phyloP scores from a whole-genome alignment of 2,329 filamentous ascomycete genomes.

The Colletotrichum neosansevieriae region DNA sequence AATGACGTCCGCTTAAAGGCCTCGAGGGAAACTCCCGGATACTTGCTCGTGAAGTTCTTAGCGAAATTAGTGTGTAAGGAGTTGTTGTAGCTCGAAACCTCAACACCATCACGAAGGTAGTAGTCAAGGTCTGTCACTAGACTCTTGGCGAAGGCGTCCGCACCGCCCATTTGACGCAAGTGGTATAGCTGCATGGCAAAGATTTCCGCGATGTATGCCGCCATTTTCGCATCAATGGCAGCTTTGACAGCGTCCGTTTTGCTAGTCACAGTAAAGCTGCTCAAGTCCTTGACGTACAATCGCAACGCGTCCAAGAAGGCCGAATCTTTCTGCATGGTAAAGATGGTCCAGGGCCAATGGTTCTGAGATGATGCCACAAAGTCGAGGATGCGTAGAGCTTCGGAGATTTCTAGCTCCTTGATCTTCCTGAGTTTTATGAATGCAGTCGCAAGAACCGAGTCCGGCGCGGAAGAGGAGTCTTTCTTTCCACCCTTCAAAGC shows the following conservation, averaged over 20 bases:
- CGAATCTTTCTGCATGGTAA: slow-evolving; percentile 79
- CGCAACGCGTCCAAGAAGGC: slow-evolving; percentile 80
- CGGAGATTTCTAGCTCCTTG: slow-evolving; percentile 70
- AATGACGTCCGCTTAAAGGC: slow-evolving; percentile 84
- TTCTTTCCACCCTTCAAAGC: slow-evolving; percentile 70
- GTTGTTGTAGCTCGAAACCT: slow-evolving; percentile 85
- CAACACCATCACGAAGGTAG: slow-evolving; percentile 81
- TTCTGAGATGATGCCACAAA: slow-evolving; percentile 92
- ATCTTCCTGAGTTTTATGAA: slow-evolving; percentile 78
- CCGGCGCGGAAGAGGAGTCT: slow-evolving; percentile 60
- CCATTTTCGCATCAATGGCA: slow-evolving; percentile 76
- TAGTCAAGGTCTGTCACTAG: slow-evolving; percentile 83
- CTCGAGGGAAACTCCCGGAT: slow-evolving; percentile 77
- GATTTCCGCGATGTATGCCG: slow-evolving; percentile 86
- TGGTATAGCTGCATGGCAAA: slow-evolving; percentile 93
- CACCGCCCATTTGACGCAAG: slow-evolving; percentile 80
- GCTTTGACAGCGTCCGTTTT: slow-evolving; percentile 68
- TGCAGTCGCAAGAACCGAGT: slow-evolving; percentile 80
- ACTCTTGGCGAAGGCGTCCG: slow-evolving; percentile 73
- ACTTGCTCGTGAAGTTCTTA: slow-evolving; percentile 85
- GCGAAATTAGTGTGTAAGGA: slow-evolving; percentile 89
- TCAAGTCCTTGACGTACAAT: slow-evolving; percentile 73
- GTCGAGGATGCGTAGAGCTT: slow-evolving; percentile 82
- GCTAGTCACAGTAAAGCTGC: slow-evolving; percentile 62
- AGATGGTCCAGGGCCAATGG: slow-evolving; percentile 95